Percentiles rank a stretch among this genome's conserved stretches.
Evolutionary conservation across 2,329 filamentous ascomycete species (phyloP).

Genomic region (Xylaria sp.): DNA sequence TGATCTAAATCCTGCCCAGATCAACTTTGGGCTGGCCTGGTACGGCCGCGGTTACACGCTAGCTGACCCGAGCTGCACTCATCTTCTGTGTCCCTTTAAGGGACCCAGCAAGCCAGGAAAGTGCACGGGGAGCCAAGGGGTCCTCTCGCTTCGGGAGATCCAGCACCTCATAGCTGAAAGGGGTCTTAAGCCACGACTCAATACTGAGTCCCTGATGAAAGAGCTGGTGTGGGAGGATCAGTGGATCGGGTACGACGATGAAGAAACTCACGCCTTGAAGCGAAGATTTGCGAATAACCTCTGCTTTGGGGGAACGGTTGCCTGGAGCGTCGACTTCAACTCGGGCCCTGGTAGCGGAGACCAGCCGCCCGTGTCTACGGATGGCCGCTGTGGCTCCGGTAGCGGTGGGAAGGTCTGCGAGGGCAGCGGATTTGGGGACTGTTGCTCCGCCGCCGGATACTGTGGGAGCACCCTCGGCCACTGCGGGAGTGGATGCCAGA

Average conservation of each 20-base stretch:
- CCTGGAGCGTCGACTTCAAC: conserved; percentile 32
- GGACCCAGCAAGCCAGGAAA: conserved; percentile 36
- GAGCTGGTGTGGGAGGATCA: conserved; percentile 37
- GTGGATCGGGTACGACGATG: conserved; percentile 37
- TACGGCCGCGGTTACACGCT: conserved; percentile 55
- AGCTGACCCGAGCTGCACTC: background rate
- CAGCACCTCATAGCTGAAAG: conserved; percentile 32
- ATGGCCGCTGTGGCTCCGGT: background rate
- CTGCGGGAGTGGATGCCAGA: background rate
- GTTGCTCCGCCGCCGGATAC: background rate
- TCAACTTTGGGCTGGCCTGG: conserved; percentile 54
- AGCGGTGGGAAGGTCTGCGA: background rate
- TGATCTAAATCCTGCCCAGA: conserved; percentile 46
- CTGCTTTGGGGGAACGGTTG: conserved; percentile 44
- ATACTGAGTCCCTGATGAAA: conserved; percentile 37
- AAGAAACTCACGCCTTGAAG: conserved; percentile 38
- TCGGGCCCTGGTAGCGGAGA: background rate
- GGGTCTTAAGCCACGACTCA: conserved; percentile 26
- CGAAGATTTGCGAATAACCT: conserved; percentile 33
- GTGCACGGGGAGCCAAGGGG: conserved; percentile 40
- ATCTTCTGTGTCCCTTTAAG: conserved; percentile 31
- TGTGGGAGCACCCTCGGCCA: background rate
- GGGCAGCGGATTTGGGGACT: conserved; percentile 9
- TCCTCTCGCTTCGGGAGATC: conserved; percentile 43
- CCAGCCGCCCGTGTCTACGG: background rate